Evolutionary conservation across 1,284 basidiomycete genomes (phyloP), one percentile per base, ranked within the genome.

Genomic region (Athelia sp.): DNA sequence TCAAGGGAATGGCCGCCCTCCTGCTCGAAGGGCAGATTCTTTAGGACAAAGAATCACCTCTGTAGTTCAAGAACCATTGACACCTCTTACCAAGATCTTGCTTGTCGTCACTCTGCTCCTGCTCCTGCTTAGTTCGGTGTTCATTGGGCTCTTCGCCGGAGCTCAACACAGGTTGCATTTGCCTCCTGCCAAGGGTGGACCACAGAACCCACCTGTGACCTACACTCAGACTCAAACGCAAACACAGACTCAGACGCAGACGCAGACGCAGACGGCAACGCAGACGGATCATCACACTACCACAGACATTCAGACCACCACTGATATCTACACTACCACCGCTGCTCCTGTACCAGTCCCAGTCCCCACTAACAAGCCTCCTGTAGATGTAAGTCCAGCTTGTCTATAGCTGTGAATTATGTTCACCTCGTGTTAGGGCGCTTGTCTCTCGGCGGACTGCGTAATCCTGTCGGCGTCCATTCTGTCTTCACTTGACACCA

Each of bases 131-230:
- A 82, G 83, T 53, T 87, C 90, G 18, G 80, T 93, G 19, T 96
- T 97, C 68, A 84, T 95, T 55, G 96, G 96, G 9, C 76, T 99
- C 4, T 98, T 96, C 67, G 88, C 90, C 22, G 93, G 92, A 4
- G 84, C 88, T 1, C 84, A 93, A 61, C 82, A 87, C 61, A 84
- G 83, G 55, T 76, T 93, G 50, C 81, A 81, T 51, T 55, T 70
- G 36, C 78, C 77, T 58, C 71, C 72, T 29, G 60, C 60, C 11
- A 62, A 57, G 31, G 67, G 68, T 36, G 62, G 54, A 56, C 56
- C 45, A 68, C 69, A 26, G 49, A 59, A 31, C 58, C 61, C 31
- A 51, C 59, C 61, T 32, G 52, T 47, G 31, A 65, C 63, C 18
- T 54, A 53, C 35, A 72, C 67, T 31, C 58, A 61, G 18, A 70